Evolutionary conservation across 257 asterid species (phyloP).

Genomic region (Nicotiana sylvestris): DNA sequence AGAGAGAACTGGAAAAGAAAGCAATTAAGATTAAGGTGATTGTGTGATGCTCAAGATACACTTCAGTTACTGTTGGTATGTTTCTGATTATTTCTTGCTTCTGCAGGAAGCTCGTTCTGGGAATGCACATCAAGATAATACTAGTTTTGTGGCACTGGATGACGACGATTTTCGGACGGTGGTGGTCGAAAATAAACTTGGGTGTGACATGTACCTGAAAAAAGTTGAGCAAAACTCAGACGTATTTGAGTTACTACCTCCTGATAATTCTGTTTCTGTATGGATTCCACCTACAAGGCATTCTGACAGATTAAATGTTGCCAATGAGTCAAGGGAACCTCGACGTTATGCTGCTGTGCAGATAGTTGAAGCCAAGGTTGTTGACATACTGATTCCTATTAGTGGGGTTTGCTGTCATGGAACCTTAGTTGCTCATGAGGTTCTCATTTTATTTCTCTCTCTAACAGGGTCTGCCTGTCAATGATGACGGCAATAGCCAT

Average conservation of each 20-base stretch:
- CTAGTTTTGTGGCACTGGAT: conserved; percentile 69
- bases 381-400: background rate
- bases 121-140: conserved; percentile 44
- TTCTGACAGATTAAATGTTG: conserved; percentile 84
- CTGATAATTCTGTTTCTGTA: conserved; percentile 48
- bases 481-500: conserved; percentile 95
- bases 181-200: conserved; percentile 87
- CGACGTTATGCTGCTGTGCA: conserved; percentile 79
- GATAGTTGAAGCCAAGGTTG: conserved; percentile 87
- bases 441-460: conserved; percentile 12
- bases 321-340: conserved; percentile 85
- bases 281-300: conserved; percentile 93
- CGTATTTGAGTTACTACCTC: conserved; percentile 43
- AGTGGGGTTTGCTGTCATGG: conserved; percentile 9
- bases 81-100: conserved; percentile 22
- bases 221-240: conserved; percentile 52
- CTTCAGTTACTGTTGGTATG: conserved; percentile 43
- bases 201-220: conserved; percentile 77
- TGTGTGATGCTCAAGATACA: background rate
- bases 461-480: conserved; percentile 80
- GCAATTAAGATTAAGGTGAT: conserved; percentile 31
- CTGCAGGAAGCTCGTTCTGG: conserved; percentile 59
- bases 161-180: conserved; percentile 84
- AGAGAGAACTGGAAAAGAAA: conserved; percentile 87
- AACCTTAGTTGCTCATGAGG: background rate